Evolutionary conservation across 78 protist species (phyloP).

Genomic region (Paulinella micropora): DNA sequence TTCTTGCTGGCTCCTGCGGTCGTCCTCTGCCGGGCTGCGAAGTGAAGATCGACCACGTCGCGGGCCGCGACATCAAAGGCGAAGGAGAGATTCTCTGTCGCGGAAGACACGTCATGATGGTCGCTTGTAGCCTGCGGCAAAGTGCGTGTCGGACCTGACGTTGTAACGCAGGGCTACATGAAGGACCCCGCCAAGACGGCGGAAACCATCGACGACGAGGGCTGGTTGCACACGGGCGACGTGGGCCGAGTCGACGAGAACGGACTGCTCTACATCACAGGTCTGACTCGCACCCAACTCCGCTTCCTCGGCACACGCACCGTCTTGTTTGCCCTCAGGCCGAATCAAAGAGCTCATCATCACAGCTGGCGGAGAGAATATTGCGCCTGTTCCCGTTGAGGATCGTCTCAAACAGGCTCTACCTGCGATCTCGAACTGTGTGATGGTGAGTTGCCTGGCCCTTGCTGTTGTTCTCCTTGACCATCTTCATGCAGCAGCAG

Average conservation of each 20-base stretch:
- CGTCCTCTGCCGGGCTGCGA: slow-evolving; percentile 35
- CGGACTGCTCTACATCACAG: slow-evolving; percentile 52
- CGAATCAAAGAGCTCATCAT: slow-evolving; percentile 72
- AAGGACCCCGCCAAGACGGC: slow-evolving; percentile 12
- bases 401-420: slow-evolving; percentile 30
- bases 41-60: slow-evolving; percentile 8
- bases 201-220: slow-evolving; percentile 55
- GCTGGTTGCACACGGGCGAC: slow-evolving; percentile 72
- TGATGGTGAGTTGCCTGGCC: background rate
- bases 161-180: too few relatives aligned
- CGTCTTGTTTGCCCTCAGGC: too few relatives aligned
- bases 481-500: background rate
- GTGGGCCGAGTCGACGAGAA: slow-evolving; percentile 43
- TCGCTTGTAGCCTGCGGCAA: too few relatives aligned
- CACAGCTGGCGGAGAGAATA: slow-evolving; percentile 82
- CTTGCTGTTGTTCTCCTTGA: slow-evolving; percentile 24
- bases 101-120: background rate
- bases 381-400: slow-evolving; percentile 68
- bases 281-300: too few relatives aligned
- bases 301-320: too few relatives aligned
- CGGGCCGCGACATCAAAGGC: slow-evolving; percentile 1
- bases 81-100: background rate
- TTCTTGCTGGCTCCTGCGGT: slow-evolving; percentile 58
- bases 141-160: too few relatives aligned
- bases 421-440: slow-evolving; percentile 30